Evolutionary conservation across 2,329 filamentous ascomycete genomes (phyloP).

Genomic region (Pseudogymnoascus sp.): DNA sequence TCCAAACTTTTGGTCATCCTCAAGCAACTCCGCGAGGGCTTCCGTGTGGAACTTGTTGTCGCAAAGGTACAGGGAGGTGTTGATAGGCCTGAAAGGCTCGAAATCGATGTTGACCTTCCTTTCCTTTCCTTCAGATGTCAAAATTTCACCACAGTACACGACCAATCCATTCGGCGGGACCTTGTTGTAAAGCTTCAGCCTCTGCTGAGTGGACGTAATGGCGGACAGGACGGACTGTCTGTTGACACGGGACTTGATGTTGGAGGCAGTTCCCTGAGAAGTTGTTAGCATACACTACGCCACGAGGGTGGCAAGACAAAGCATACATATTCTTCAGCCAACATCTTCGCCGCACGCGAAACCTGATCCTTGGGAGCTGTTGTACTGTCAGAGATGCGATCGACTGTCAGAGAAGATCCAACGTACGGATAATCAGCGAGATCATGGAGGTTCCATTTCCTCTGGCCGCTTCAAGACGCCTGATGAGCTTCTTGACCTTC

Average conservation of each 20-base stretch:
- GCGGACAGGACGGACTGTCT: constrained; percentile 94
- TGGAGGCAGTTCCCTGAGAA: constrained; percentile 82
- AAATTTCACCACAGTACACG: constrained; percentile 99
- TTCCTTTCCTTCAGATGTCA: constrained; percentile 97
- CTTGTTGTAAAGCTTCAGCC: constrained; percentile 98
- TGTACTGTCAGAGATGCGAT: constrained; percentile 21
- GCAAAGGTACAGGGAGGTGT: constrained; percentile 97
- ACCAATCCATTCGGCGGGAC: constrained; percentile 96
- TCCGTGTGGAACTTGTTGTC: constrained; percentile 99
- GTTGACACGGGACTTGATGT: constrained; percentile 99
- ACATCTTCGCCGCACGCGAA: constrained; percentile 94
- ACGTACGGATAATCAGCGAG: constrained; percentile 91
- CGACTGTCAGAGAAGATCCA: constrained; percentile 16
- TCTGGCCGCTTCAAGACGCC: constrained; percentile 90
- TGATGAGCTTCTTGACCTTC: constrained; percentile 99
- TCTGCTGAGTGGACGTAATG: constrained; percentile 98
- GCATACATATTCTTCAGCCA: constrained; percentile 98
- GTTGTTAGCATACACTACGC: constrained; percentile 21
- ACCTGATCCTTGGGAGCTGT: constrained; percentile 95
- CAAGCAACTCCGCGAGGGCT: constrained; percentile 89
- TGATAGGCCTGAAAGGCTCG: constrained; percentile 99
- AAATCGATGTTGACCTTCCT: constrained; percentile 99
- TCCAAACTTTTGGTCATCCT: constrained; percentile 98
- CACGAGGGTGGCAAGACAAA: constrained; percentile 7
- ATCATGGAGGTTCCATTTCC: constrained; percentile 99